Base-by-base conservation (phyloP, 129 eudicot species). In the Pittosporum tobira region DNA sequence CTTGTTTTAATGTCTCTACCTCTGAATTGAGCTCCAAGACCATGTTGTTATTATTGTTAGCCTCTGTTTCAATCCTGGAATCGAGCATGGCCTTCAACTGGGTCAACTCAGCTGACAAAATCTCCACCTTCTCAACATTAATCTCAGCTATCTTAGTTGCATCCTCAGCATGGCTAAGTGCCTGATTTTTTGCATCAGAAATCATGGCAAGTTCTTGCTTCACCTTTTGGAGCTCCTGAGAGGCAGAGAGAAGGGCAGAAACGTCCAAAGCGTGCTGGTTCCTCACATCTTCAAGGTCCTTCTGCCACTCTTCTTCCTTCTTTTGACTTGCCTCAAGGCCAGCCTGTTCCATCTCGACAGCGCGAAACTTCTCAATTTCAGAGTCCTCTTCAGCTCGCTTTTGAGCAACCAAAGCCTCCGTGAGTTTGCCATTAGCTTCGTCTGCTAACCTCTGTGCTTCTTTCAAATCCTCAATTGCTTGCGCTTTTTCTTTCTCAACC, bases 331-430 rank as follows among this genome's bases (percentile, higher is more conserved):
- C 80, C 55, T 91, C 99, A 26, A 87, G 87, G 62, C 99, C 91
- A 0, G 94, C 88, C 73, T 91, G 96, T 67, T 91, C 96, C 94
- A 87, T 48, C 71, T 91, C 99, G 31, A 91, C 80, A 1, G 99
- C 81, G 20, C 96, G 84, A 48, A 91, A 91, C 54, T 91, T 91
- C 62, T 91, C 99, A 16, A 91, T 87, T 71, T 91, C 99, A 10
- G 83, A 78, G 61, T 58, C 71, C 68, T 91, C 99, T 70, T 87
- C 94, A 0, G 96, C 96, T 57, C 73, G 81, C 76, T 91, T 91
- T 68, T 87, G 99, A 65, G 99, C 87, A 56, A 75, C 83, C 67
- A 83, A 50, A 22, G 96, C 96, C 67, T 76, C 91, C 25, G 63
- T 66, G 63, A 91, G 94, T 71, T 87, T 91, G 73, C 77, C 94